phyloP scores from a whole-genome alignment of 306 rosid species.

The Prunus mongolica region DNA sequence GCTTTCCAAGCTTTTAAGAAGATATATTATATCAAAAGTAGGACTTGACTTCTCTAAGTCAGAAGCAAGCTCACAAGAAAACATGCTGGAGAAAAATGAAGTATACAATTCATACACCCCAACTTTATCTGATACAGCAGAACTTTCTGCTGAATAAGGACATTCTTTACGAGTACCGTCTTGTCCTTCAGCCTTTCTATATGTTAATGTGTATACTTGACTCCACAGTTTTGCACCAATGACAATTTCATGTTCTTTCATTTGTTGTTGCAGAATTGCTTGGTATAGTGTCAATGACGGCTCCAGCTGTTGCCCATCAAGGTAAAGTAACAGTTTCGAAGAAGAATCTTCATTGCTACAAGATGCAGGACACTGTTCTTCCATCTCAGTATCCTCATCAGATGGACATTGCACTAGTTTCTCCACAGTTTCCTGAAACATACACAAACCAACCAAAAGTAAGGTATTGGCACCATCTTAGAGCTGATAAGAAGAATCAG shows the following conservation, averaged over 20 bases:
- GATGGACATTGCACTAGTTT: slow-evolving; percentile 39
- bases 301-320: slow-evolving; percentile 68
- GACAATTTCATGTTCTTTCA: slow-evolving; percentile 57
- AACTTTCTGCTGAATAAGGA: slow-evolving; percentile 31
- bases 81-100: slow-evolving; percentile 60
- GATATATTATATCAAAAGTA: slow-evolving; percentile 56
- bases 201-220: slow-evolving; percentile 68
- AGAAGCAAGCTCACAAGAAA: slow-evolving; percentile 64
- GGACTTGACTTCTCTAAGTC: slow-evolving; percentile 76
- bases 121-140: slow-evolving; percentile 27
- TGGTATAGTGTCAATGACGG: slow-evolving; percentile 68
- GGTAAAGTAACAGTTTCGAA: slow-evolving; percentile 60
- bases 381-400: slow-evolving; percentile 40
- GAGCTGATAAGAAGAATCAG: slow-evolving; percentile 1
- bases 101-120: slow-evolving; percentile 43
- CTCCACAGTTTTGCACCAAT: slow-evolving; percentile 58
- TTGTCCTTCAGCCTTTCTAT: slow-evolving; percentile 45
- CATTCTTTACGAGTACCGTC: slow-evolving; percentile 28
- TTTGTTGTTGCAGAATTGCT: slow-evolving; percentile 64
- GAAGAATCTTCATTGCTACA: slow-evolving; percentile 41
- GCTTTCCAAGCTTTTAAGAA: slow-evolving; percentile 79
- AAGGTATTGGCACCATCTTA: neutral
- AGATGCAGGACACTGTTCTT: slow-evolving; percentile 37
- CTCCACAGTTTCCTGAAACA: slow-evolving; percentile 44
- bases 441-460: slow-evolving; percentile 15